These are phyloP conservation scores for Trypanosoma melophagium DNA, from an alignment of 208 protist species.

Conservation along the genomic window DNA sequence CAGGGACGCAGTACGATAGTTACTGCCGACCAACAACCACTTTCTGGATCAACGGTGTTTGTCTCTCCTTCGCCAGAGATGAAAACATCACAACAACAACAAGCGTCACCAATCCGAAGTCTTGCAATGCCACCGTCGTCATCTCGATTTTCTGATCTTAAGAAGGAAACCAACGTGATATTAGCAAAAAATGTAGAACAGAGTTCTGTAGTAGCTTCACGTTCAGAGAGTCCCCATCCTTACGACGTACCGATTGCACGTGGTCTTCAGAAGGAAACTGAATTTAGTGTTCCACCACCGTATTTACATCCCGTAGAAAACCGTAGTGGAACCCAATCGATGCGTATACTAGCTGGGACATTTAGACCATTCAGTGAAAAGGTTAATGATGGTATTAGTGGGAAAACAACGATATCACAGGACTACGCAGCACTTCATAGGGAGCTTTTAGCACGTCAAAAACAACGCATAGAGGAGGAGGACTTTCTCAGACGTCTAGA, in stretches of 20 bases:
- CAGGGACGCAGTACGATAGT: neutral
- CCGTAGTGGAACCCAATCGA: neutral
- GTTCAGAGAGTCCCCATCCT: slow-evolving; percentile 15
- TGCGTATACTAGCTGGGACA: neutral
- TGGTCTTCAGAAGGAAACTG: slow-evolving; percentile 9
- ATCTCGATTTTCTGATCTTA: neutral
- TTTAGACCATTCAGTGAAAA: no score
- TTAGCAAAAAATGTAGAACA: neutral
- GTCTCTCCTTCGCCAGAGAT: slow-evolving; percentile 26
- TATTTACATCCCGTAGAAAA: neutral
- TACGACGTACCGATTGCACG: slow-evolving; percentile 14
- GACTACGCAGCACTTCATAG: slow-evolving; percentile 12
- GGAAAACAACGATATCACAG: neutral
- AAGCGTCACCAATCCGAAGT: neutral
- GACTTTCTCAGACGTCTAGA: slow-evolving; percentile 23
- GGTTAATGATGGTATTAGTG: neutral
- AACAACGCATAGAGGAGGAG: slow-evolving; percentile 13
- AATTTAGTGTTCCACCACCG: slow-evolving; percentile 11
- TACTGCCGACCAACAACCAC: slow-evolving; percentile 1
- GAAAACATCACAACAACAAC: neutral
- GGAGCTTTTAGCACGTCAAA: slow-evolving; percentile 9
- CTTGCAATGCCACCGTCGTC: neutral
- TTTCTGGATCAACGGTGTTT: slow-evolving; percentile 8
- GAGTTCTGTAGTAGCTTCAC: neutral
- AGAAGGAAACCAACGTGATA: neutral